A percentile compares a stretch with the other conserved stretches of the same genome.
These are phyloP conservation scores for Diaporthe australafricana DNA, from an alignment of 2,329 filamentous ascomycete species.

Conservation along the genomic window DNA sequence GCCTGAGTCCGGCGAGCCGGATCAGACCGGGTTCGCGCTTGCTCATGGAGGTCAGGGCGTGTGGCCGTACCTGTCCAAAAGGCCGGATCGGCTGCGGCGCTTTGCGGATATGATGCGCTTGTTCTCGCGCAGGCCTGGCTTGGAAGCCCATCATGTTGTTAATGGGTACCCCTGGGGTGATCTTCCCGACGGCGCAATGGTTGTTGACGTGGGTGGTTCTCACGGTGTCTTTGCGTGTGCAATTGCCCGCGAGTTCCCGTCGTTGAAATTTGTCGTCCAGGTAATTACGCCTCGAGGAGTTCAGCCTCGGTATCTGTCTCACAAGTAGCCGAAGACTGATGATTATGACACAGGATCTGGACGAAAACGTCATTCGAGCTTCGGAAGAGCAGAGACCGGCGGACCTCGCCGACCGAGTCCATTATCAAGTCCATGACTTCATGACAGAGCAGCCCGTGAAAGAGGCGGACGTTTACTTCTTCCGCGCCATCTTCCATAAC, in stretches of 20 bases:
- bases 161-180: conserved; percentile 42
- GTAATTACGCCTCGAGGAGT: neutral
- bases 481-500: conserved; percentile 49
- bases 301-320: neutral
- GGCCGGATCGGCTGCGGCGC: neutral
- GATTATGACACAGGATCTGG: neutral
- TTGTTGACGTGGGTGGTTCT: conserved; percentile 44
- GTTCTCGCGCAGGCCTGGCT: conserved; percentile 16
- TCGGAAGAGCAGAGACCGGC: conserved; percentile 41
- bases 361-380: conserved; percentile 27
- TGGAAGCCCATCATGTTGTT: conserved; percentile 37
- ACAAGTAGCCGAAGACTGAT: neutral
- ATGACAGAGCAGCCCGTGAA: conserved; percentile 43
- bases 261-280: conserved; percentile 40
- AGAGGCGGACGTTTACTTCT: conserved; percentile 44
- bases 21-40: conserved; percentile 16
- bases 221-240: conserved; percentile 34
- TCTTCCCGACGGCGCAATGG: conserved; percentile 39
- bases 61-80: conserved; percentile 3
- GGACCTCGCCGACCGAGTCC: conserved; percentile 39
- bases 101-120: conserved; percentile 20
- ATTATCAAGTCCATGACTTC: conserved; percentile 45
- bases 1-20: conserved; percentile 14
- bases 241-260: conserved; percentile 21
- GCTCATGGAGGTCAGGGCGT: conserved; percentile 6